Conservation (phyloP, 2,329 filamentous ascomycete species). For the Ceratocystis cubensis region DNA sequence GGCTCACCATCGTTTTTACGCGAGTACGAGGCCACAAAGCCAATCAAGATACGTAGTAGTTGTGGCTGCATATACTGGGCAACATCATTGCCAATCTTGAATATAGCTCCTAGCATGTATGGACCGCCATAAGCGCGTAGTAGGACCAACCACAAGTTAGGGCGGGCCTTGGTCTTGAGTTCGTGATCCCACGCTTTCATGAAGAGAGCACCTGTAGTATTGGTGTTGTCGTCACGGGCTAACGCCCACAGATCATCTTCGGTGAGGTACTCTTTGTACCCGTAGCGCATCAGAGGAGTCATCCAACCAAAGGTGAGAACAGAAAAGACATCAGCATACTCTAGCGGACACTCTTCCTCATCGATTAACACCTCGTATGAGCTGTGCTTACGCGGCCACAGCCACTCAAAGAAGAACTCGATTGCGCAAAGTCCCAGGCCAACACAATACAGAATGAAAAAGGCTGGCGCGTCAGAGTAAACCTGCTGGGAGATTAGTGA, state of each 20-base stretch:
- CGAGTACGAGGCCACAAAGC: constrained; percentile 58
- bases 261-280: constrained; percentile 82
- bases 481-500: constrained; percentile 70
- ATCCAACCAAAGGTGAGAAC: constrained; percentile 94
- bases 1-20: constrained; percentile 42
- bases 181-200: constrained; percentile 66
- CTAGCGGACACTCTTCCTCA: constrained; percentile 56
- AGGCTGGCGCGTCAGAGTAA: constrained; percentile 52
- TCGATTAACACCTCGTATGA: constrained; percentile 45
- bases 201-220: constrained; percentile 56
- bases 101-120: constrained; percentile 67
- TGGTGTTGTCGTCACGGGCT: constrained; percentile 65
- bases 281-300: constrained; percentile 93
- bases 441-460: constrained; percentile 64
- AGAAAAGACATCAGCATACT: constrained; percentile 91
- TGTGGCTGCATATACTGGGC: constrained; percentile 87
- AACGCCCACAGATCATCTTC: constrained; percentile 95
- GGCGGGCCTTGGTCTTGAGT: constrained; percentile 52
- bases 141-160: constrained; percentile 69
- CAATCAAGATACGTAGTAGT: constrained; percentile 69
- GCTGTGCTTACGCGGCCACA: constrained; percentile 59
- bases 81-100: constrained; percentile 80
- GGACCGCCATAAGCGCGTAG: constrained; percentile 75
- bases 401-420: constrained; percentile 72
- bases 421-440: constrained; percentile 56